Evolutionary conservation across 2,329 filamentous ascomycete genomes (phyloP), one percentile per base, ranked within the genome.

Genomic region (Fusarium sp.): DNA sequence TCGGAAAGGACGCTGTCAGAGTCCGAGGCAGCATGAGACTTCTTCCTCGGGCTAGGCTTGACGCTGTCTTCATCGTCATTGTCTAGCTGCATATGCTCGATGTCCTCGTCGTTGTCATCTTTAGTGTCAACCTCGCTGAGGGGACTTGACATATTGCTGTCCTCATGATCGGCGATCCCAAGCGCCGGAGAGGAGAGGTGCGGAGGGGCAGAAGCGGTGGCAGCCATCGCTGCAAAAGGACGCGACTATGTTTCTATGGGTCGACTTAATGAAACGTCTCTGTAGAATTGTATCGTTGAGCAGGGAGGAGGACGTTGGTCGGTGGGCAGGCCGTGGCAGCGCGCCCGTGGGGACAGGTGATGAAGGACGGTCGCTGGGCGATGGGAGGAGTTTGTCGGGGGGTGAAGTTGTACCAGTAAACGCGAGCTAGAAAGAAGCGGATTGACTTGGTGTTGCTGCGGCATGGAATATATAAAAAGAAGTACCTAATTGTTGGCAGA

Each of bases 91-190:
- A 85, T 83, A 59, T 85, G 85, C 49, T 90, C 89, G 61, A 85
- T 81, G 45, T 86, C 86, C 45, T 90, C 89, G 63, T 91, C 87
- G 47, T 91, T 89, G 39, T 81, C 84, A 61, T 91, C 88, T 71
- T 87, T 87, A 71, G 96, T 91, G 72, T 93, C 93, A 53, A 96
- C 91, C 70, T 97, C 94, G 79, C 92, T 97, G 69, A 98, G 83
- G 71, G 93, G 95, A 77, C 94, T 98, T 35, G 93, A 97, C 49
- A 91, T 83, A 74, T 88, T 88, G 74, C 90, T 91, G 70, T 88
- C 87, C 68, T 85, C 84, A 62, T 80, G 79, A 70, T 85, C 84
- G 64, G 78, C 77, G 53, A 59, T 72, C 64, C 70, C 73, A 61
- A 66, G 56, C 49, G 65, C 67, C 26, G 70, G 53, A 29, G 83